Evolutionary conservation across 805 yeast genomes (phyloP), one percentile per base, ranked within the genome.

Genomic region (Yarrowia alimentaria): DNA sequence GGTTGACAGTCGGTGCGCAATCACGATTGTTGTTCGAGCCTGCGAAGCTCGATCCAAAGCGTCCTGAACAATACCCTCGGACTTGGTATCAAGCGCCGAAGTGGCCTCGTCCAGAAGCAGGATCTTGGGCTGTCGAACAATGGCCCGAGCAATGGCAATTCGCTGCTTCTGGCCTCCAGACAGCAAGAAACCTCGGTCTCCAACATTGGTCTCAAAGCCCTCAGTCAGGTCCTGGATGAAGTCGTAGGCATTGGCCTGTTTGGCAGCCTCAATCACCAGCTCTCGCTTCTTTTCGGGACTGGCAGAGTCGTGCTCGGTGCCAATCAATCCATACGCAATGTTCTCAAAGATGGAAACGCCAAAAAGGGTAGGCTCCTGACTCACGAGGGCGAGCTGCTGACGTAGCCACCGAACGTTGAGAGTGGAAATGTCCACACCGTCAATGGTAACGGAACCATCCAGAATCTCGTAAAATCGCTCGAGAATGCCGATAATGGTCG

Each of bases 331-430:
- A 67, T 86, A 91, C 52, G 90, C 73, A 33, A 91, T 81, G 62
- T 91, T 91, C 61, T 91, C 97, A 61, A 80, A 71, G 35, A 91
- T 88, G 1, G 94, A 74, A 51, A 87, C 96, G 59, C 90, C 85
- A 69, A 93, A 91, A 35, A 91, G 69, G 4, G 96, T 95, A 0
- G 98, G 94, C 57, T 91, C 98, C 66, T 91, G 99, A 4, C 96
- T 95, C 2, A 91, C 98, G 21, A 87, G 84, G 42, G 96, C 96
- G 51, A 93, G 77, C 32, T 78, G 74, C 54, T 69, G 76, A 59
- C 99, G 76, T 45, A 91, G 72, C 52, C 91, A 79, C 54, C 81
- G 85, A 25, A 91, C 62, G 53, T 86, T 84, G 33, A 88, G 79
- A 40, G 79, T 76, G 42, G 78, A 68, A 34, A 93, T 79, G 61